Base-by-base conservation (phyloP, 352 stramenopile species). In the Globisporangium nodosum region DNA sequence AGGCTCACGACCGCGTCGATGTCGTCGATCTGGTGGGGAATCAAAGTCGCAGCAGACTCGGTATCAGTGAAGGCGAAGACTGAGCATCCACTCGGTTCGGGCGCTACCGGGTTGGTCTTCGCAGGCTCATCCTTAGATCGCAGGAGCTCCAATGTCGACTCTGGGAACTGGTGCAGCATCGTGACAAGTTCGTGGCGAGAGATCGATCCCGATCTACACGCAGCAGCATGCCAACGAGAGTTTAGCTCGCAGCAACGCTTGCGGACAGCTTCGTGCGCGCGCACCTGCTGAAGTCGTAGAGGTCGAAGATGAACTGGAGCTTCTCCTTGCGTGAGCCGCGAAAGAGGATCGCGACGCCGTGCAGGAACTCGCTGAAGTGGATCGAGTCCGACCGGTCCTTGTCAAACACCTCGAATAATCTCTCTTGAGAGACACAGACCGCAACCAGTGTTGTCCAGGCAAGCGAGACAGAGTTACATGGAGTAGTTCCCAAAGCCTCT, bases 381-480 rank as follows among this genome's bases (percentile, higher is more conserved):
- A 98, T 91, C 16, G 71, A 78, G 21, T 89, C 90, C 1, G 85
- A 94, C 20, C 78, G 75, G 61, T 96, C 90, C 61, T 89, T 90
- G 69, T 98, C 91, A 54, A 98, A 94, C 18, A 97, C 85, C 21
- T 92, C 81, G 62, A 98, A 97, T 50, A 98, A 67, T 8, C 90
- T 83, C 61, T 98, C 91, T 81, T 54, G 15, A 54, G 1, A 3
- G 6, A 12, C 33, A 5, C 43, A 13, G 16, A 40, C 15, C 50
- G 33, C 30, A 40, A 27, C 21, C 7, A 24, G 21, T 21, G 13
- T 56, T 49, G 52, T 18, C 5, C 5, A 11, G 31, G 7, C 15
- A 31, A 40, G 11, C 12, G 13, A 12, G 9, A 11, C 33, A 37
- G 33, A 37, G 33, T 37, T 6, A 6, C 33, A 37, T 37, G 33